A percentile compares a stretch with the other conserved stretches of the same genome.
These are phyloP conservation scores for Pythium coloratum DNA, from an alignment of 352 stramenopile species.

Conservation along the genomic window DNA sequence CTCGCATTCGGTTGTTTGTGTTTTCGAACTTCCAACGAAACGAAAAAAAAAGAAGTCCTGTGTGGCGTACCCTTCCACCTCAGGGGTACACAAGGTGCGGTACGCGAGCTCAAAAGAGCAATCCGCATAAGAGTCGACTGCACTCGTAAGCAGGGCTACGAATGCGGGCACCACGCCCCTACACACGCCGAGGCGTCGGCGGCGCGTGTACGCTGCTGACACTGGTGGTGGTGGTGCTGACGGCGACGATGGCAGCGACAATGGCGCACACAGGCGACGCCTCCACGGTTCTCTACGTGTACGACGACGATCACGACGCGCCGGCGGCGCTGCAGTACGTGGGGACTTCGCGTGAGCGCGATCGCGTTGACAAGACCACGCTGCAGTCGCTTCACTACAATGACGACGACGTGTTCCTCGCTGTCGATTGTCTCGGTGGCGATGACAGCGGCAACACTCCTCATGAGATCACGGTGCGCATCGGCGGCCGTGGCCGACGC, in stretches of 20 bases:
- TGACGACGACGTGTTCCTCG: background rate
- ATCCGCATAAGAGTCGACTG: background rate
- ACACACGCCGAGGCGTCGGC: background rate
- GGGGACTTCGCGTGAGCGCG: background rate
- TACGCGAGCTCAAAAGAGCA: background rate
- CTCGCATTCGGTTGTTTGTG: background rate
- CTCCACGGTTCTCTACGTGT: conserved; percentile 1
- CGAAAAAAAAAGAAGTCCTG: conserved; percentile 1
- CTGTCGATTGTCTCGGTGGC: background rate
- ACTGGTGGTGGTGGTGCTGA: background rate
- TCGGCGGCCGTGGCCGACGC: conserved; percentile 14
- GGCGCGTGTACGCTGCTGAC: background rate
- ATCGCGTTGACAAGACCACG: background rate
- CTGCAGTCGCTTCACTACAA: background rate
- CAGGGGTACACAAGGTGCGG: background rate
- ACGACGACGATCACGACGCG: background rate
- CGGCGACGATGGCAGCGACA: background rate
- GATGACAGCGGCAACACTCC: background rate
- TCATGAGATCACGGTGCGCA: conserved; percentile 4
- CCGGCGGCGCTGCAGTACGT: background rate
- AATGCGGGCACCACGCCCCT: background rate
- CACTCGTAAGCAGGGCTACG: background rate
- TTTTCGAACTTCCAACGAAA: conserved; percentile 3
- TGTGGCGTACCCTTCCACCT: background rate
- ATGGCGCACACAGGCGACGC: background rate